Percentiles rank a stretch among this genome's conserved stretches.
Conservation (phyloP, 768 basidiomycete species). For the Tylopilus rubrobrunneus region DNA sequence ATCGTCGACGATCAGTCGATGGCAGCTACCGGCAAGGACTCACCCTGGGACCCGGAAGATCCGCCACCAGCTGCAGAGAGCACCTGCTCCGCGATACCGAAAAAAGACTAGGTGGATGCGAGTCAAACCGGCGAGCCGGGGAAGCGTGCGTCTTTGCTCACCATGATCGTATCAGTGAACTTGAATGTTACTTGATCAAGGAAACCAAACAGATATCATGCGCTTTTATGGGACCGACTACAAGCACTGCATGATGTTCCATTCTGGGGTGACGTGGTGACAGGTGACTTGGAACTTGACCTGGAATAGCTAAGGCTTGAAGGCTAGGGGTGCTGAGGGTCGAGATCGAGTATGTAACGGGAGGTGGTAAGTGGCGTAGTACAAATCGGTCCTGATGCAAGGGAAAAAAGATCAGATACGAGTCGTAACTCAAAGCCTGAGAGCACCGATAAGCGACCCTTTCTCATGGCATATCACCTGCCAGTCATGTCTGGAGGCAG, state of each 20-base stretch:
- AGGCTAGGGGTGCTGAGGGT: too few relatives aligned
- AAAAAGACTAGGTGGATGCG: slow-evolving; percentile 46
- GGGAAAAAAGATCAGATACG: too few relatives aligned
- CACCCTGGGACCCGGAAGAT: slow-evolving; percentile 4
- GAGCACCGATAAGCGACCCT: too few relatives aligned
- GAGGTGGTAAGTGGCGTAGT: too few relatives aligned
- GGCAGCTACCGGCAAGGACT: slow-evolving; percentile 1
- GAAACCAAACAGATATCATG: slow-evolving; percentile 6
- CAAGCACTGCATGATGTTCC: slow-evolving; percentile 17
- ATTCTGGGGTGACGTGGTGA: slow-evolving; percentile 19
- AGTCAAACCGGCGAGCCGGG: not conserved
- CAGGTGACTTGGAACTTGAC: slow-evolving; percentile 10
- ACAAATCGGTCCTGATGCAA: too few relatives aligned
- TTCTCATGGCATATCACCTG: too few relatives aligned
- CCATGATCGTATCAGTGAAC: slow-evolving; percentile 20
- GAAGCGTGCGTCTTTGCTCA: slow-evolving; percentile 3
- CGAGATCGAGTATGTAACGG: too few relatives aligned
- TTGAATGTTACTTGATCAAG: slow-evolving; percentile 6
- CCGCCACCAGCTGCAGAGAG: slow-evolving; percentile 42
- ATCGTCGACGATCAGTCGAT: slow-evolving; percentile 10
- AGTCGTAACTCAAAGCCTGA: too few relatives aligned
- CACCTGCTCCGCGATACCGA: slow-evolving; percentile 69
- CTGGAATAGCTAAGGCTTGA: slow-evolving; percentile 1
- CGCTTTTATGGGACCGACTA: slow-evolving; percentile 9
- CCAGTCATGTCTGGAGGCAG: too few relatives aligned